Evolutionary conservation across 1,284 basidiomycete genomes (phyloP), one percentile per base, ranked within the genome.

Genomic region (Tylopilus sp.): DNA sequence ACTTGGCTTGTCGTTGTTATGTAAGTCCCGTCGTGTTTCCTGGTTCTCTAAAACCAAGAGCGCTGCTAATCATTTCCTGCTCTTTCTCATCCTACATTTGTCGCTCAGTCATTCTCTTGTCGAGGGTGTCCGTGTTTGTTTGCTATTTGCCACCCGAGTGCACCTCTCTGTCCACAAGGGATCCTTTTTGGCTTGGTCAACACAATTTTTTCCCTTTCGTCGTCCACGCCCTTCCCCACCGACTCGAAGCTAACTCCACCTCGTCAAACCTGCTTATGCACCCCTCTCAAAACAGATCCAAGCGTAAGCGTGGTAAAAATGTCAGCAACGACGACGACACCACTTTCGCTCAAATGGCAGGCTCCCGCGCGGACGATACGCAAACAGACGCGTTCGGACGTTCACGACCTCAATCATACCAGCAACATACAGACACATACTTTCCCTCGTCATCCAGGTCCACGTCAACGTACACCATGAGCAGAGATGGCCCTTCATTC

Each of bases 301-400:
- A 77, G 62, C 71, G 77, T 56, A 71, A 73, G 59, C 74, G 75
- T 64, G 68, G 67, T 50, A 72, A 70, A 63, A 77, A 74, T 61
- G 72, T 71, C 55, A 72, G 73, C 57, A 78, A 75, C 58, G 74
- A 77, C 59, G 79, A 82, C 51, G 68, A 69, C 56, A 59, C 65
- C 34, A 53, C 61, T 48, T 63, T 60, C 54, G 60, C 67, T 60
- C 59, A 77, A 69, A 64, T 73, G 64, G 21, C 50, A 26, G 72
- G 73, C 66, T 71, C 77, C 66, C 76, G 75, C 65, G 66, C 63
- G 57, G 76, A 78, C 57, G 80, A 78, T 58, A 60, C 70, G 55
- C 63, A 63, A 59, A 62, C 67, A 56, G 68, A 71, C 52, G 66
- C 74, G 56, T 78, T 76, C 66, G 63, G 75, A 47, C 68, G 66